Conservation (phyloP, 2,329 filamentous ascomycete species). For the Scolecobasidium constrictum region DNA sequence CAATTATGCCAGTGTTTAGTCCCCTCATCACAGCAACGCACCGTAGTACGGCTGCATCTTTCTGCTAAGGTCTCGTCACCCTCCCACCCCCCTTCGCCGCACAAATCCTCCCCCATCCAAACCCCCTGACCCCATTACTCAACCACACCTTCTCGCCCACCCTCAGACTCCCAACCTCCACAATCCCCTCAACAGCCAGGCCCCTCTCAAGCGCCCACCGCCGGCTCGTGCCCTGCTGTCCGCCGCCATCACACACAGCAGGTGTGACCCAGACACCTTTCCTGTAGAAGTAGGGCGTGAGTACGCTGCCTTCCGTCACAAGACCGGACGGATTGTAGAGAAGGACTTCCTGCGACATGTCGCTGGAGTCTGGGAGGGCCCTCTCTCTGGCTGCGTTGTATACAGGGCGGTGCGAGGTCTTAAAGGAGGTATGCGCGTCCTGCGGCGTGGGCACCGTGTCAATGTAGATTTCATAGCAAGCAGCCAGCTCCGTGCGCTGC, state of each 20-base stretch:
- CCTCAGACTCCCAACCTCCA: slow-evolving; percentile 43
- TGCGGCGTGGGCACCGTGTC: slow-evolving; percentile 41
- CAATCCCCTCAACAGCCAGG: slow-evolving; percentile 53
- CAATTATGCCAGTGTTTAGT: too few relatives aligned
- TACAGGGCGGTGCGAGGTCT: slow-evolving; percentile 64
- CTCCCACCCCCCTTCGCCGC: background rate
- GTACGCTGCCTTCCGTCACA: slow-evolving; percentile 78
- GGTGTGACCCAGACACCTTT: slow-evolving; percentile 71
- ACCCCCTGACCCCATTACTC: slow-evolving; percentile 79
- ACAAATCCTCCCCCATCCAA: slow-evolving; percentile 27
- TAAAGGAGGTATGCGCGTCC: slow-evolving; percentile 67
- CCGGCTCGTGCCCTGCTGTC: slow-evolving; percentile 72
- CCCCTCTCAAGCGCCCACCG: slow-evolving; percentile 67
- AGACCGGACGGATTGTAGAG: slow-evolving; percentile 54
- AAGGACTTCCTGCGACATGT: slow-evolving; percentile 54
- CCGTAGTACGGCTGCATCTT: too few relatives aligned
- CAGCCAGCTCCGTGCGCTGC: background rate
- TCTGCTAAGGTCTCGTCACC: too few relatives aligned
- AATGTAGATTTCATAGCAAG: slow-evolving; percentile 38
- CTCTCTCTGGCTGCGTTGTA: slow-evolving; percentile 62
- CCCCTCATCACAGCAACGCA: too few relatives aligned
- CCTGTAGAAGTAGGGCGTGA: slow-evolving; percentile 72
- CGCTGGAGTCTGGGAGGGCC: slow-evolving; percentile 40
- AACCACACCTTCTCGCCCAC: slow-evolving; percentile 76
- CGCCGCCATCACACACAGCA: slow-evolving; percentile 50